Conservation (phyloP, 2,329 filamentous ascomycete species). For the Ophiostoma fasciatum region DNA sequence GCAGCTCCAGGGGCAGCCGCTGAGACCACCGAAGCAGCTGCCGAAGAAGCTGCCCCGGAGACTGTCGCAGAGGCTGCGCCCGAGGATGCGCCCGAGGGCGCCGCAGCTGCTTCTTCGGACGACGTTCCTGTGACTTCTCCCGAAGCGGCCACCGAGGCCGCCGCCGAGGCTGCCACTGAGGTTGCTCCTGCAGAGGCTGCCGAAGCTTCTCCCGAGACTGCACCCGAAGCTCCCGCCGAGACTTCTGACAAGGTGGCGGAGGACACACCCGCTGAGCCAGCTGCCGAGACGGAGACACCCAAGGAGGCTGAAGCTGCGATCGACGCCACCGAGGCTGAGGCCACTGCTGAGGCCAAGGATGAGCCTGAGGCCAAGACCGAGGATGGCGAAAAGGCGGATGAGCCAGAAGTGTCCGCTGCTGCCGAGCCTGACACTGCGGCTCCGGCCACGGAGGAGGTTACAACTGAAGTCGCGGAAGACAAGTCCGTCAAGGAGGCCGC, state of each 20-base stretch:
- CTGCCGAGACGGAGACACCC: too few relatives aligned
- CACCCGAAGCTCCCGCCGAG: not conserved
- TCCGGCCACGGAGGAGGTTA: not conserved
- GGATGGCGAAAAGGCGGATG: too few relatives aligned
- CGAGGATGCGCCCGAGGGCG: conserved; percentile 2
- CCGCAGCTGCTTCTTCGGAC: not conserved
- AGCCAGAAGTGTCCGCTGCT: too few relatives aligned
- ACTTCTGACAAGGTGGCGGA: not conserved
- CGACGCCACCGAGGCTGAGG: too few relatives aligned
- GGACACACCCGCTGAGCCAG: conserved; percentile 5
- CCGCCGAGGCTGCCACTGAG: not conserved
- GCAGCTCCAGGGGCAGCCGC: too few relatives aligned
- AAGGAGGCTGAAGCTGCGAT: too few relatives aligned
- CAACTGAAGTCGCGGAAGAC: not conserved
- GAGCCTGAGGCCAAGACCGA: too few relatives aligned
- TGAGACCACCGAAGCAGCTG: not conserved
- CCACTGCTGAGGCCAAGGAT: not conserved
- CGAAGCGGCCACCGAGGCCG: not conserved
- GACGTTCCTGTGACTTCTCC: not conserved
- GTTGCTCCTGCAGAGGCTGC: not conserved
- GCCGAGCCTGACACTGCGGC: not conserved
- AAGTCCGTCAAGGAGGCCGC: conserved; percentile 1
- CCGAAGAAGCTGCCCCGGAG: too few relatives aligned
- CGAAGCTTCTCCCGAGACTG: not conserved
- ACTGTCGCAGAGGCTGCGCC: not conserved